Conservation (phyloP, 257 asterid species). For the Lithospermum erythrorhizon region DNA sequence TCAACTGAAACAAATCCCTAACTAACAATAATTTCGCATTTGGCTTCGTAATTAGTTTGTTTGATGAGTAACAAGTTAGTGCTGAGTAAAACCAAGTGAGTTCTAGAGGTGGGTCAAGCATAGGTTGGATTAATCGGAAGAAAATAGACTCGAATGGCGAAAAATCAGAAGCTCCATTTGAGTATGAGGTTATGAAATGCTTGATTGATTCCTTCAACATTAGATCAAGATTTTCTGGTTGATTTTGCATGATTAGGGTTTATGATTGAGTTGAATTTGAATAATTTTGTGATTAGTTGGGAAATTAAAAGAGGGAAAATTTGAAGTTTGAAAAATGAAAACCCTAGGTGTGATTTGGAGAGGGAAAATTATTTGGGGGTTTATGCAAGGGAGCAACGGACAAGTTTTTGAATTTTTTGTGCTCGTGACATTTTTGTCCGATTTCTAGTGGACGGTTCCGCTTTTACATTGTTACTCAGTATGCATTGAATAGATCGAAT, state of each 20-base stretch:
- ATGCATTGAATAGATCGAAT: too few species aligned
- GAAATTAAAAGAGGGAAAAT: background rate
- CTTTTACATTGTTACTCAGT: too few species aligned
- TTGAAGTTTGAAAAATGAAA: constrained; percentile 11
- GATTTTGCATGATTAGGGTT: constrained; percentile 26
- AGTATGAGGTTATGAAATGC: constrained; percentile 45
- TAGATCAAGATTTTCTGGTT: constrained; percentile 25
- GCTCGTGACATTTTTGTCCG: constrained; percentile 2
- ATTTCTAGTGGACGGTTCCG: too few species aligned
- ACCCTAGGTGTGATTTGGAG: constrained; percentile 17
- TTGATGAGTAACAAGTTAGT: constrained; percentile 46
- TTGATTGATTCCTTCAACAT: constrained; percentile 63
- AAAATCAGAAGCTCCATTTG: constrained; percentile 50
- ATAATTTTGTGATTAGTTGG: background rate
- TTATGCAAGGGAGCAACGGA: constrained; percentile 34
- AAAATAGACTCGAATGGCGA: constrained; percentile 64
- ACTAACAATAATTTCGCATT: constrained; percentile 29
- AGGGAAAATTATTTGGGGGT: constrained; percentile 8
- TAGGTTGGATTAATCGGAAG: constrained; percentile 61
- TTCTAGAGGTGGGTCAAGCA: constrained; percentile 86
- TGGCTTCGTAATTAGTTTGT: constrained; percentile 18
- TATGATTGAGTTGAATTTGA: background rate
- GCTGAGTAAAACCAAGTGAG: constrained; percentile 85
- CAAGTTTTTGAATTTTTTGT: constrained; percentile 26
- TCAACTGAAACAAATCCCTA: constrained; percentile 55